These are phyloP conservation scores for Calvatia gigantea DNA, from an alignment of 768 basidiomycete species.

Conservation along the genomic window DNA sequence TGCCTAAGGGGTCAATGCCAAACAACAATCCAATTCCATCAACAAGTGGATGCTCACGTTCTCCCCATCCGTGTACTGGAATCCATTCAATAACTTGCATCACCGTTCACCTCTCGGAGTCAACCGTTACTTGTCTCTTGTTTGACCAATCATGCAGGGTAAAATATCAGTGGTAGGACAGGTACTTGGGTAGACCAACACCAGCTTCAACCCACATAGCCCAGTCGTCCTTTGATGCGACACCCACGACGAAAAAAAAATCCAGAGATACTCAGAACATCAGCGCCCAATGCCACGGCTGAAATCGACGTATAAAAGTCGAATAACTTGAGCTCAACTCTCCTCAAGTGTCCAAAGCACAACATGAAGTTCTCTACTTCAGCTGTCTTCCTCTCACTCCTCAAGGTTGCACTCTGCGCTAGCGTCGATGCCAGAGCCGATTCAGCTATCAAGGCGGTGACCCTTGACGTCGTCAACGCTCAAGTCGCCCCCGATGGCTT, in stretches of 20 bases:
- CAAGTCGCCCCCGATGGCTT: slow-evolving; percentile 41
- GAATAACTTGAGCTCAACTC: background rate
- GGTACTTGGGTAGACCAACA: background rate
- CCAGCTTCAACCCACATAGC: background rate
- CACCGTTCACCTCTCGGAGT: background rate
- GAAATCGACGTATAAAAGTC: background rate
- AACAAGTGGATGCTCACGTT: background rate
- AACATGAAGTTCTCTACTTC: background rate
- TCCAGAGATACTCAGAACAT: background rate
- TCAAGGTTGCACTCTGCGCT: slow-evolving; percentile 1
- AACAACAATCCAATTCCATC: background rate
- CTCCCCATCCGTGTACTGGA: background rate
- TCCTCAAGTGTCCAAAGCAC: background rate
- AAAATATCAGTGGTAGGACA: background rate
- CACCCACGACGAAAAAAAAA: background rate
- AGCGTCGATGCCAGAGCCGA: background rate
- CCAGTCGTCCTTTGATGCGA: background rate
- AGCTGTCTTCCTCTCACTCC: background rate
- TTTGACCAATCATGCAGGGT: background rate
- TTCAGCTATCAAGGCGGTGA: background rate
- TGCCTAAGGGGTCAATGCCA: background rate
- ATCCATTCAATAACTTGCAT: background rate
- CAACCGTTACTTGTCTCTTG: background rate
- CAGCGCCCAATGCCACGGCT: background rate
- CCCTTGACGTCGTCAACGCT: slow-evolving; percentile 37